Evolutionary conservation across 495 filamentous ascomycete species (phyloP).

Genomic region (Neurospora discreta): DNA sequence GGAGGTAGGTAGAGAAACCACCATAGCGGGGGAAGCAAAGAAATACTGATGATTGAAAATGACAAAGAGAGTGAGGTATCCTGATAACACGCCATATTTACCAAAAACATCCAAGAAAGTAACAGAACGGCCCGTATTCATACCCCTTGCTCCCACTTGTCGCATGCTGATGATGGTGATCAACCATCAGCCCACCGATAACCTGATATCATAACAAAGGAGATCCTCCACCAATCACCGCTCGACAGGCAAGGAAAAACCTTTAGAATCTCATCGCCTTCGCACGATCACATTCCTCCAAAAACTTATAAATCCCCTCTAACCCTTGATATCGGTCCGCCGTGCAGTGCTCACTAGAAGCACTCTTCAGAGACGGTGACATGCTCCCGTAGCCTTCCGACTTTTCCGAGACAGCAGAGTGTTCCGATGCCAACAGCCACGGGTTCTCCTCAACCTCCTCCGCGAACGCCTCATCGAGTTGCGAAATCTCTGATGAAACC

Average conservation of each 20-base stretch:
- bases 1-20: background rate
- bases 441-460: slow-evolving; percentile 32
- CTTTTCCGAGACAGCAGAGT: slow-evolving; percentile 19
- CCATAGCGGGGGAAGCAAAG: background rate
- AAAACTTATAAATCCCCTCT: slow-evolving; percentile 77
- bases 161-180: background rate
- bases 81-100: background rate
- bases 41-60: background rate
- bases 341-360: slow-evolving; percentile 31
- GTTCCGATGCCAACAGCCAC: slow-evolving; percentile 30
- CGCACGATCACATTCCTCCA: slow-evolving; percentile 73
- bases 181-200: background rate
- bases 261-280: slow-evolving; percentile 15
- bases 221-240: background rate
- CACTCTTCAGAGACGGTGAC: slow-evolving; percentile 31
- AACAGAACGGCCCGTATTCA: background rate
- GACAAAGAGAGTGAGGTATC: slow-evolving; percentile 2
- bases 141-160: background rate
- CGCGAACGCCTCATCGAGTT: slow-evolving; percentile 6
- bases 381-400: slow-evolving; percentile 35
- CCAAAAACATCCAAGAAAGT: background rate
- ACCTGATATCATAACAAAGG: background rate
- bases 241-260: background rate
- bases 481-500: slow-evolving; percentile 32
- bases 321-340: slow-evolving; percentile 61